phyloP scores from a whole-genome alignment of 306 rosid species.

The Trifolium fragiferum region DNA sequence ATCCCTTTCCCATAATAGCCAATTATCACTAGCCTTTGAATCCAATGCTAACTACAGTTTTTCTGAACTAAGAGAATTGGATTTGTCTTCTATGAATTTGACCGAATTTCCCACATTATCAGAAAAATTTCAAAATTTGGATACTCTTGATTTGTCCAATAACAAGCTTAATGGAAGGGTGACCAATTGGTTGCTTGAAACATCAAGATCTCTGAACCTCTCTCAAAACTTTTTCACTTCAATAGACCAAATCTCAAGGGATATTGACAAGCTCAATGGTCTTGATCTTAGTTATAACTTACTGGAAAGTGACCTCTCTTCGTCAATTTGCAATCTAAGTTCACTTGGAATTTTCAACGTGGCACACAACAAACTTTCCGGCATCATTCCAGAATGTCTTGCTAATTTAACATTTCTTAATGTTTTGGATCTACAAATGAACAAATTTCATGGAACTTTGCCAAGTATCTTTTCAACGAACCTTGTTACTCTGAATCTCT shows the following conservation, averaged over 20 bases:
- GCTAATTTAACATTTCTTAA: background rate
- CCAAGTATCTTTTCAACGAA: background rate
- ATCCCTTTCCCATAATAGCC: background rate
- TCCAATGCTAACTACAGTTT: background rate
- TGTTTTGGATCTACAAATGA: slow-evolving; percentile 39
- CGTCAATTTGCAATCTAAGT: slow-evolving; percentile 6
- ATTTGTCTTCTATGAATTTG: background rate
- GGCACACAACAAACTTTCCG: slow-evolving; percentile 24
- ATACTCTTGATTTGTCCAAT: background rate
- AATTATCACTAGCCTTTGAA: background rate
- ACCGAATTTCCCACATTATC: background rate
- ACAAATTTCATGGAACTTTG: slow-evolving; percentile 39
- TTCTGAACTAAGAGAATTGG: accelerated
- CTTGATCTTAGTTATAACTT: slow-evolving; percentile 32
- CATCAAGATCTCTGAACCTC: background rate
- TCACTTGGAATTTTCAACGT: background rate
- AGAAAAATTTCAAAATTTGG: background rate
- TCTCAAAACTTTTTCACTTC: slow-evolving; percentile 37
- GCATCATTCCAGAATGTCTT: slow-evolving; percentile 40
- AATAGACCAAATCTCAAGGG: background rate
- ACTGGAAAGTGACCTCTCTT: slow-evolving; percentile 11
- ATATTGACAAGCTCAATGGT: accelerated
- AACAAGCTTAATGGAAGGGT: background rate
- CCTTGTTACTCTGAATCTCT: background rate
- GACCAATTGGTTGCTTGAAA: slow-evolving; percentile 8